Conservation (phyloP, 805 yeast genomes). For the Sugiyamaella lignohabitans region DNA sequence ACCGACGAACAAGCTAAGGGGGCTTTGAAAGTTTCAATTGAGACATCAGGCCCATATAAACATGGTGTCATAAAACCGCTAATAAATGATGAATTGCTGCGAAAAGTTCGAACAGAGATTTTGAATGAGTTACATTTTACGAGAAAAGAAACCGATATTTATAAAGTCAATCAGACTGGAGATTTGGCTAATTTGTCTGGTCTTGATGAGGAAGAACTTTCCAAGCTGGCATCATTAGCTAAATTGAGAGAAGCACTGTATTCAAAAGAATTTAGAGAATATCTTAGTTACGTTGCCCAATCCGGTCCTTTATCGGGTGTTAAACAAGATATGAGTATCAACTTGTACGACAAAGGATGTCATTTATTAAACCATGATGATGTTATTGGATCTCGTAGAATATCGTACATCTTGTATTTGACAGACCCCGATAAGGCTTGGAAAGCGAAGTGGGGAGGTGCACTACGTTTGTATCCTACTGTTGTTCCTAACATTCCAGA, state of each 20-base stretch:
- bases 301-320: conserved; percentile 87
- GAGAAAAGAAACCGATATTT: conserved; percentile 93
- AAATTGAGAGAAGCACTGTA: conserved; percentile 83
- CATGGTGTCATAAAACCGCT: conserved; percentile 82
- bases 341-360: conserved; percentile 87
- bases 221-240: conserved; percentile 65
- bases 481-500: conserved; percentile 84
- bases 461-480: conserved; percentile 77
- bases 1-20: not conserved
- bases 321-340: conserved; percentile 87
- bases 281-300: conserved; percentile 68
- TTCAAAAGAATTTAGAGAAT: conserved; percentile 75
- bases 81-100: conserved; percentile 67
- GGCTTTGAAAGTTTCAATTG: conserved; percentile 31
- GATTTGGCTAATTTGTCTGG: conserved; percentile 86
- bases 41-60: conserved; percentile 65
- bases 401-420: conserved; percentile 84
- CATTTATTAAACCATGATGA: conserved; percentile 95
- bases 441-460: conserved; percentile 94
- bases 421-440: conserved; percentile 88
- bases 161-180: conserved; percentile 82
- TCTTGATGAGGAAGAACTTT: conserved; percentile 64
- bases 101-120: conserved; percentile 80
- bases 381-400: conserved; percentile 91
- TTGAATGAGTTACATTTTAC: conserved; percentile 81